Base-by-base conservation (phyloP, 371 early-diverging fungal genomes). In the Furculomyces boomerangus region DNA sequence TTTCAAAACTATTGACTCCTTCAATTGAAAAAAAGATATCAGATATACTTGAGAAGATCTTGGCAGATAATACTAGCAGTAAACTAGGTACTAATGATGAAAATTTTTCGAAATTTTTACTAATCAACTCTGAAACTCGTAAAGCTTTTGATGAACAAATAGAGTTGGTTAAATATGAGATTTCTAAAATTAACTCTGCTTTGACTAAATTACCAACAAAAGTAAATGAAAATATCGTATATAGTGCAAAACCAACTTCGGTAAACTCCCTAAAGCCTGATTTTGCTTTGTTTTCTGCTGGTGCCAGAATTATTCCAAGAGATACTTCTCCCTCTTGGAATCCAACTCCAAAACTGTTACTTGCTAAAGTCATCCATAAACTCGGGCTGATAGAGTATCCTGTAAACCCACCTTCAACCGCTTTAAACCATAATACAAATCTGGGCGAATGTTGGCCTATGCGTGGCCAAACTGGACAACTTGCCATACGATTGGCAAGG, bases 401-500 rank as follows among this genome's bases (percentile, higher is more conserved):
- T 62, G 52, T 69, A 45, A 52, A 57, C 60, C 54, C 66, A 45
- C 76, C 78, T 1, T 50, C 70, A 7, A 68, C 68, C 26, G 72
- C 71, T 1, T 66, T 83, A 24, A 65, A 72, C 26, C 78, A 81
- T 1, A 59, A 61, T 28, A 62, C 71, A 26, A 68, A 75, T 24
- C 66, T 77, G 3, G 84, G 84, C 29, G 72, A 82, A 57, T 86
- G 86, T 59, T 86, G 85, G 85, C 75, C 83, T 0, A 73, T 81
- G 71, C 60, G 56, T n/a, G 83, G 84, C 14, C 54, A 63, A 13
- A 53, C 59, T 8, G 86, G 86, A 0, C 70, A 74, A 27, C 45
- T 86, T n/a, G 81, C 75, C 0, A 67, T 86, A 14, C 72, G 66
- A 3, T 60, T 86, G 44, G 71, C 75, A 1, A 57, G 72, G 46